phyloP scores from a whole-genome alignment of 2,329 filamentous ascomycete genomes.

The Cladosporium velox region DNA sequence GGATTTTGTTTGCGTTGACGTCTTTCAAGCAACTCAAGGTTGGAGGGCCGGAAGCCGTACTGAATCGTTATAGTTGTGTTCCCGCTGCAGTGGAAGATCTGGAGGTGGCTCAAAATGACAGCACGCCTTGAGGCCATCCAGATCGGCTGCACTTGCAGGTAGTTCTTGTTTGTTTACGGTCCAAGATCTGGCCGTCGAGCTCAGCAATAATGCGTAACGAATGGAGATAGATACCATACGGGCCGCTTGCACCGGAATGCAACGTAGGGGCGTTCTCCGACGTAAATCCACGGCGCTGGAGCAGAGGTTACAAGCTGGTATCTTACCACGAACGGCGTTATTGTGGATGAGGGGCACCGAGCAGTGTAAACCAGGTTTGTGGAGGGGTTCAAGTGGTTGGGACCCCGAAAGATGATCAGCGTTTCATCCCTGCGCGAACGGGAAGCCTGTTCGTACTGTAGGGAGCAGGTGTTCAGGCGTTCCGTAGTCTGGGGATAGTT shows the following conservation, averaged over 20 bases:
- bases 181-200: not conserved
- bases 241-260: not conserved
- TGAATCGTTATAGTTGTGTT: not conserved
- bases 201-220: not conserved
- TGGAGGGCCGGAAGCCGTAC: not conserved
- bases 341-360: constrained; percentile 7
- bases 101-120: not conserved
- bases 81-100: not conserved
- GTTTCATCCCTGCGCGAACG: constrained; percentile 16
- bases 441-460: constrained; percentile 5
- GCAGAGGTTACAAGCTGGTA: not conserved
- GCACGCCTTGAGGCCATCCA: not conserved
- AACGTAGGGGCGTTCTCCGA: constrained; percentile 1
- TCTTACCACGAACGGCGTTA: constrained; percentile 7
- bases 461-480: constrained; percentile 6
- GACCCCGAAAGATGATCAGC: constrained; percentile 10
- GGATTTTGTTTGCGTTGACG: not conserved
- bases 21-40: not conserved
- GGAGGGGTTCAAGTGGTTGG: constrained; percentile 9
- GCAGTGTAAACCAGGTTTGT: constrained; percentile 4
- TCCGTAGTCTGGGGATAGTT: constrained; percentile 5
- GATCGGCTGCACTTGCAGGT: not conserved
- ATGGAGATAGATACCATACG: not conserved
- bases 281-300: not conserved
- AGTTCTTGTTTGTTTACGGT: not conserved